Conservation (phyloP, 257 asterid genomes). For the Forsythia viridissima region DNA sequence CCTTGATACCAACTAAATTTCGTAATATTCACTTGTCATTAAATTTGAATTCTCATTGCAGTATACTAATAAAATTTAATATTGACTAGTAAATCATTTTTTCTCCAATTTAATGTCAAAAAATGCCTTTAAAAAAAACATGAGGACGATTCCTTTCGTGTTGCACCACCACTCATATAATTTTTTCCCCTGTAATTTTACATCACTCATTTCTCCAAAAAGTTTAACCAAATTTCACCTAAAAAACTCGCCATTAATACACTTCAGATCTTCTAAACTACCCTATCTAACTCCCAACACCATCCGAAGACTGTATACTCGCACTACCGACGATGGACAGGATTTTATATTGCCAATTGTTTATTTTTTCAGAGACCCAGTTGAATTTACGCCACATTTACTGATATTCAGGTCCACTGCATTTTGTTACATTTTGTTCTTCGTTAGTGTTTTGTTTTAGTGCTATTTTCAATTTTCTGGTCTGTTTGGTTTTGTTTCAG, state of each 20-base stretch:
- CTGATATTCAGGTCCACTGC: conserved; percentile 22
- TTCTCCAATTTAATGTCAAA: neutral
- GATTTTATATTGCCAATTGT: conserved; percentile 15
- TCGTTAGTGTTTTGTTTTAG: neutral
- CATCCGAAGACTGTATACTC: conserved; percentile 17
- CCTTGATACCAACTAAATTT: too few species aligned
- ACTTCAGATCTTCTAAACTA: conserved; percentile 34
- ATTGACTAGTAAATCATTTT: too few species aligned
- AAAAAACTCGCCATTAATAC: neutral
- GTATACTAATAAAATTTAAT: too few species aligned
- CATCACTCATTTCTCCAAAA: neutral
- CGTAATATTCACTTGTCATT: too few species aligned
- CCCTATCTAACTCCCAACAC: conserved; percentile 10
- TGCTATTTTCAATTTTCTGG: neutral
- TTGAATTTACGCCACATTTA: conserved; percentile 24
- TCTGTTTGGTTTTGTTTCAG: neutral
- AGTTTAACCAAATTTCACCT: neutral
- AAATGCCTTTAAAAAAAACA: neutral
- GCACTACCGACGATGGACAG: conserved; percentile 19
- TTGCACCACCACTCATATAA: neutral
- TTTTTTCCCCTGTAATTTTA: too few species aligned
- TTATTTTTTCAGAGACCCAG: conserved; percentile 13
- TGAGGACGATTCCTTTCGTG: neutral
- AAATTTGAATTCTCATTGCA: too few species aligned
- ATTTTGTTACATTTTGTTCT: neutral